Evolutionary conservation across 2,329 filamentous ascomycete genomes (phyloP).

Genomic region (Diaporthe vaccinii): DNA sequence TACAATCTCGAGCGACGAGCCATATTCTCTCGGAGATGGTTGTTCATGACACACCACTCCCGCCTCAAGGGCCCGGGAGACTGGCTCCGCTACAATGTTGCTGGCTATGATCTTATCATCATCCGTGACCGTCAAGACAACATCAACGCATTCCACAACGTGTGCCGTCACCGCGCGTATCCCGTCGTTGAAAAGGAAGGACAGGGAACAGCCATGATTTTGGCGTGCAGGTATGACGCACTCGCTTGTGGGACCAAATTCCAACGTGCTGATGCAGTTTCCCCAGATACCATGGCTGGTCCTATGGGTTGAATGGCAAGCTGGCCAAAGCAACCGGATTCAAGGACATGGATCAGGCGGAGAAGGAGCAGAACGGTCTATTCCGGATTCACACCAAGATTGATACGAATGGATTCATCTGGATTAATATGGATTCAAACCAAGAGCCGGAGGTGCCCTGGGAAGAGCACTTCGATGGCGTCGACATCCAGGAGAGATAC

Average conservation of each 20-base stretch:
- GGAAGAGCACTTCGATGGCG: constrained; percentile 56
- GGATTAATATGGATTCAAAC: constrained; percentile 60
- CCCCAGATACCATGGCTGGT: constrained; percentile 49
- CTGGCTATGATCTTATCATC: constrained; percentile 55
- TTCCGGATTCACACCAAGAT: constrained; percentile 61
- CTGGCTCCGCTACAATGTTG: constrained; percentile 51
- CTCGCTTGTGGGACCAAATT: constrained; percentile 5
- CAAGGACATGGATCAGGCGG: constrained; percentile 53
- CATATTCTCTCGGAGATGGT: constrained; percentile 57
- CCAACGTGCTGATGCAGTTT: not conserved
- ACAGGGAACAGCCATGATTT: constrained; percentile 53
- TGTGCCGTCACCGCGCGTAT: constrained; percentile 59
- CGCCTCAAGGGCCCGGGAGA: constrained; percentile 54
- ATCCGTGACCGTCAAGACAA: constrained; percentile 51
- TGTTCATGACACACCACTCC: constrained; percentile 51
- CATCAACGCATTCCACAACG: constrained; percentile 57
- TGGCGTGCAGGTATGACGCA: constrained; percentile 60
- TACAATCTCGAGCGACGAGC: constrained; percentile 59
- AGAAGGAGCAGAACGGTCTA: constrained; percentile 58
- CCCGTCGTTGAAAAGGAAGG: constrained; percentile 55
- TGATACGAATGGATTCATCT: constrained; percentile 61
- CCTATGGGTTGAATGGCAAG: constrained; percentile 56
- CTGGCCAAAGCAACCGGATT: constrained; percentile 58
- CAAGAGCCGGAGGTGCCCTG: constrained; percentile 55
- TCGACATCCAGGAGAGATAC: constrained; percentile 45